Evolutionary conservation across 2,329 filamentous ascomycete genomes (phyloP), one percentile per base, ranked within the genome.

Genomic region (Helotiales sp.): DNA sequence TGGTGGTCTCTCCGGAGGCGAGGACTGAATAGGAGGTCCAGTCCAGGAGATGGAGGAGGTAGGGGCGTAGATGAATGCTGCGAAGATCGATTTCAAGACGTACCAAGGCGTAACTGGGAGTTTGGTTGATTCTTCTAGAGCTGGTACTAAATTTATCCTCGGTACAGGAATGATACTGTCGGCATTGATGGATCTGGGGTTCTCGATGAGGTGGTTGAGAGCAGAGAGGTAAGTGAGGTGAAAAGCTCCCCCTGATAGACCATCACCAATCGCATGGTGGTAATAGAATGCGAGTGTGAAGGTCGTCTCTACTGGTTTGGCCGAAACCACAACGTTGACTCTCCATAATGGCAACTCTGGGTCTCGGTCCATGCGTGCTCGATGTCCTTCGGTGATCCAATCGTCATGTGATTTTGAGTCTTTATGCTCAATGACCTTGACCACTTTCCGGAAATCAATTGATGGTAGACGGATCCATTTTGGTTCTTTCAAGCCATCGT

Each of bases 181-280:
- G 2, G 49, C 54, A 1, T 31, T 38, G 31, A 47, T 24, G 10
- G 10, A 2, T 2, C 59, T 50, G 1, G 61, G 55, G 9, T 59
- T 46, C 1, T 58, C 47, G 15, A 66, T 58, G 29, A 63, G 52
- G 7, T 13, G 52, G 57, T 75, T 76, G 2, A 85, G 71, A 5
- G 78, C 74, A 2, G 69, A 61, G 6, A 80, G 72, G 0, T 85
- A 71, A 1, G 73, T 70, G 38, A 73, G 68, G 58, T 85, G 82
- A 63, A 86, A 83, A 1, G 75, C 65, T n/a, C 70, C 71, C 0
- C 75, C 77, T 58, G 77, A 77, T 12, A 75, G 71, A 1, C 83
- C 83, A 60, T 85, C 83, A 22, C 75, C 75, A 15, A 85, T 73
- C 0, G 75, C 73, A 60, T 86, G 83, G 58, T 85, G 82, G 34